Evolutionary conservation across 371 early-diverging fungal species (phyloP).

Genomic region (Gilbertella persicaria): DNA sequence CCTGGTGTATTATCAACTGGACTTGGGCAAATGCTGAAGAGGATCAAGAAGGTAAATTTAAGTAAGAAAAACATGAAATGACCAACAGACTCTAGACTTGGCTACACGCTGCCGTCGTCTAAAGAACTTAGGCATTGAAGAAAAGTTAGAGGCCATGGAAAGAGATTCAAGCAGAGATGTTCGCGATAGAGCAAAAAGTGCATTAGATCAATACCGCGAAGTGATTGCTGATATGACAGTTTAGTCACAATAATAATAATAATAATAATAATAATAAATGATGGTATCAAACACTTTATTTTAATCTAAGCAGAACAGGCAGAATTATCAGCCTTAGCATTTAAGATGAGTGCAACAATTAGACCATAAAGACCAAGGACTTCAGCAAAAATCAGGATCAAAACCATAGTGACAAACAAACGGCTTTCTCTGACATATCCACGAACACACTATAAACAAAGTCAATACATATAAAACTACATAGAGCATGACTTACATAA

Average conservation of each 20-base stretch:
- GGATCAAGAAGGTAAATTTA: slow-evolving; percentile 40
- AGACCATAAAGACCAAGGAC: slow-evolving; percentile 91
- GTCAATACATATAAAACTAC: neutral
- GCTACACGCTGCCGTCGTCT: slow-evolving; percentile 30
- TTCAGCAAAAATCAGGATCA: slow-evolving; percentile 94
- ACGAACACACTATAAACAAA: slow-evolving; percentile 65
- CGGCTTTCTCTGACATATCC: slow-evolving; percentile 83
- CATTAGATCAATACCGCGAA: slow-evolving; percentile 56
- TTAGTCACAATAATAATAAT: slow-evolving; percentile 5
- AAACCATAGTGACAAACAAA: slow-evolving; percentile 79
- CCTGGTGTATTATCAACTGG: slow-evolving; percentile 85
- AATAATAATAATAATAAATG: neutral
- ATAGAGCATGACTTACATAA: slow-evolving; percentile 46
- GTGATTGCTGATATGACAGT: slow-evolving; percentile 9
- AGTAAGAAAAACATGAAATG: neutral
- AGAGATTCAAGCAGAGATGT: slow-evolving; percentile 70
- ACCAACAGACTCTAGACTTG: slow-evolving; percentile 6
- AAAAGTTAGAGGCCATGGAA: slow-evolving; percentile 52
- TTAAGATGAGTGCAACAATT: slow-evolving; percentile 84
- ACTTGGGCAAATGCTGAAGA: slow-evolving; percentile 73
- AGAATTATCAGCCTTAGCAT: slow-evolving; percentile 67
- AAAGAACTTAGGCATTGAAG: slow-evolving; percentile 60
- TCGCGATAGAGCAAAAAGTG: slow-evolving; percentile 74
- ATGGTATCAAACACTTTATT: slow-evolving; percentile 7
- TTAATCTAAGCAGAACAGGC: slow-evolving; percentile 22